Conservation (phyloP, 805 yeast species). For the Maudiozyma saulgeensis region DNA sequence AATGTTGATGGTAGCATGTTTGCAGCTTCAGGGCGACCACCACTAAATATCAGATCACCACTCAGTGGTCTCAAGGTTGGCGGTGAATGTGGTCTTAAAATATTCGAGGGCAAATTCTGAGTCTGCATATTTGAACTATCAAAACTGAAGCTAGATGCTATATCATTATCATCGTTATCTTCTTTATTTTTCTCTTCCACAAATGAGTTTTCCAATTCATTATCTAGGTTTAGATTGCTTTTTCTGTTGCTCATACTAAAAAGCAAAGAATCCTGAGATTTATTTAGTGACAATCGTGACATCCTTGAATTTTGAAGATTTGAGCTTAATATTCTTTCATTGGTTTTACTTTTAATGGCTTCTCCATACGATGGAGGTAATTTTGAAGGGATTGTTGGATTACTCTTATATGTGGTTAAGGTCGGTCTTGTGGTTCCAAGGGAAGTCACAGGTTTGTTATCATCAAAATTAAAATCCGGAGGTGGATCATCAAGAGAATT, state of each 20-base stretch:
- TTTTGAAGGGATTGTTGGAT: conserved; percentile 12
- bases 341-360: conserved; percentile 10
- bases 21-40: not conserved
- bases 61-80: conserved; percentile 20
- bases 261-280: conserved; percentile 10
- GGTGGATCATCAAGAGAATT: conserved; percentile 5
- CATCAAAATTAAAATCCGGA: conserved; percentile 15
- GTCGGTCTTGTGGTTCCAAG: not conserved
- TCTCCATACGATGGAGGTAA: conserved; percentile 32
- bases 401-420: not conserved
- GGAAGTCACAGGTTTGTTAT: not conserved
- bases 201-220: conserved; percentile 4
- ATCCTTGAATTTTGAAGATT: not conserved
- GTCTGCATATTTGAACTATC: conserved; percentile 7
- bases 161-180: conserved; percentile 7
- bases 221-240: conserved; percentile 4
- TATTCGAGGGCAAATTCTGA: conserved; percentile 25
- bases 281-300: conserved; percentile 7
- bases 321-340: conserved; percentile 5
- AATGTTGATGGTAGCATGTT: conserved; percentile 21
- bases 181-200: not conserved
- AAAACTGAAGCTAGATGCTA: conserved; percentile 13
- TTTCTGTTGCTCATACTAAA: not conserved
- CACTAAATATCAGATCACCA: not conserved
- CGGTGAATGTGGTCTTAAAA: conserved; percentile 23